Evolutionary conservation across 2,329 filamentous ascomycete genomes (phyloP).

Genomic region (Fusarium guadeloupense): DNA sequence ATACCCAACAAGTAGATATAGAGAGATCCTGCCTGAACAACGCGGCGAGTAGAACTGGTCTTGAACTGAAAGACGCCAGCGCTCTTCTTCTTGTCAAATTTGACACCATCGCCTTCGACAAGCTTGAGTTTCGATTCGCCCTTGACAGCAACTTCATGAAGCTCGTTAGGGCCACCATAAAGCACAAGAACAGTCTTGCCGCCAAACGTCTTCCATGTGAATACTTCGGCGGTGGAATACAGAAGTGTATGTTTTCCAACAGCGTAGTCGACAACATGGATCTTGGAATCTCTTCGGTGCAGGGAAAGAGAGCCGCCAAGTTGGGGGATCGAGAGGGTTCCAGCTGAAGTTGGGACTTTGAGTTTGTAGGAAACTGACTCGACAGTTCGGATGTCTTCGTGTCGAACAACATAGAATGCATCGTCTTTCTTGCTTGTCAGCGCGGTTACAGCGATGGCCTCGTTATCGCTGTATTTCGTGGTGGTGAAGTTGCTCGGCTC

Average conservation of each 20-base stretch:
- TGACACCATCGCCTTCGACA: constrained; percentile 44
- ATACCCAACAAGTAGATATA: constrained; percentile 53
- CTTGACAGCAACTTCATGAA: constrained; percentile 68
- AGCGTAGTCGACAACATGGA: constrained; percentile 73
- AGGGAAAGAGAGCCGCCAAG: constrained; percentile 65
- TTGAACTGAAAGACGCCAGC: constrained; percentile 47
- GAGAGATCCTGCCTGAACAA: constrained; percentile 51
- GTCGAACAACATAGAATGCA: constrained; percentile 73
- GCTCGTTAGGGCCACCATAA: constrained; percentile 70
- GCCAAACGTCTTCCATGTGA: constrained; percentile 73
- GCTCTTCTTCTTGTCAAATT: constrained; percentile 28
- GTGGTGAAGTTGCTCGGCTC: constrained; percentile 60
- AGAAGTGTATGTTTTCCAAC: constrained; percentile 67
- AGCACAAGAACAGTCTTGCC: constrained; percentile 68
- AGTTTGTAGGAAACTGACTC: constrained; percentile 69
- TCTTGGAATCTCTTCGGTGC: constrained; percentile 71
- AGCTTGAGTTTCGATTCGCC: constrained; percentile 24
- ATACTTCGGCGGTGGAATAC: constrained; percentile 76
- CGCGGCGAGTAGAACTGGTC: constrained; percentile 42
- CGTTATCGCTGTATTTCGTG: constrained; percentile 62
- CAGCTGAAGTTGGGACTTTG: constrained; percentile 65
- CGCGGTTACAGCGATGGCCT: constrained; percentile 67
- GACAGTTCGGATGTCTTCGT: constrained; percentile 70
- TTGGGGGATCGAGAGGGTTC: constrained; percentile 64
- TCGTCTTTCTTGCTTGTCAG: constrained; percentile 61